These are phyloP conservation scores for Mrakia frigida DNA, from an alignment of 768 basidiomycete species.

Conservation along the genomic window DNA sequence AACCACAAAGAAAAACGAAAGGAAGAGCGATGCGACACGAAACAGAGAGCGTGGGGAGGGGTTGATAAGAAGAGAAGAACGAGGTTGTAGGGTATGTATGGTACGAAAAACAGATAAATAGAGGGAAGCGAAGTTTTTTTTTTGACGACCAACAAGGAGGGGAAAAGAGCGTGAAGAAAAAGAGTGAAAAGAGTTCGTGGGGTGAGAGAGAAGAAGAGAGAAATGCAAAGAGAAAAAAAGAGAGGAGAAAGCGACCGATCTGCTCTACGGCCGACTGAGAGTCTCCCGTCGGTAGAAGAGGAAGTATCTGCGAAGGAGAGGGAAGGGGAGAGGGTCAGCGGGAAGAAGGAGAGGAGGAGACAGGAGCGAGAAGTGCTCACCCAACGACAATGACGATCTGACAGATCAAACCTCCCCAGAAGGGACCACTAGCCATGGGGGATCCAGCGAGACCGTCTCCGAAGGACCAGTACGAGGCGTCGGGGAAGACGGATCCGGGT, in stretches of 20 bases:
- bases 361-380: background rate
- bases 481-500: slow-evolving; percentile 84
- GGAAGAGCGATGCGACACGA: slow-evolving; percentile 2
- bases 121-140: background rate
- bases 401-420: slow-evolving; percentile 33
- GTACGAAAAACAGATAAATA: background rate
- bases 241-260: no score
- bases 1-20: background rate
- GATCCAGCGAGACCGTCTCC: slow-evolving; percentile 47
- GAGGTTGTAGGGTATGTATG: background rate
- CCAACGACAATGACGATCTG: slow-evolving; percentile 33
- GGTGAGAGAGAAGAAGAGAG: background rate
- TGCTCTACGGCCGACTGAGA: slow-evolving; percentile 22
- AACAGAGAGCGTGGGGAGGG: slow-evolving; percentile 3
- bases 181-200: slow-evolving; percentile 1
- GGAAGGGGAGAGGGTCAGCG: background rate
- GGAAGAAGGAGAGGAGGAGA: background rate
- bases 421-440: slow-evolving; percentile 29
- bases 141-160: no score
- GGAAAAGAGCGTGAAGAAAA: background rate
- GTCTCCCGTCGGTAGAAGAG: slow-evolving; percentile 34
- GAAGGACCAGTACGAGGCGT: slow-evolving; percentile 87
- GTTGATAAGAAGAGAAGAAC: background rate
- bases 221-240: background rate
- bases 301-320: slow-evolving; percentile 24